Base-by-base conservation (phyloP, 768 basidiomycete species). In the Xanthoconium purpureum region DNA sequence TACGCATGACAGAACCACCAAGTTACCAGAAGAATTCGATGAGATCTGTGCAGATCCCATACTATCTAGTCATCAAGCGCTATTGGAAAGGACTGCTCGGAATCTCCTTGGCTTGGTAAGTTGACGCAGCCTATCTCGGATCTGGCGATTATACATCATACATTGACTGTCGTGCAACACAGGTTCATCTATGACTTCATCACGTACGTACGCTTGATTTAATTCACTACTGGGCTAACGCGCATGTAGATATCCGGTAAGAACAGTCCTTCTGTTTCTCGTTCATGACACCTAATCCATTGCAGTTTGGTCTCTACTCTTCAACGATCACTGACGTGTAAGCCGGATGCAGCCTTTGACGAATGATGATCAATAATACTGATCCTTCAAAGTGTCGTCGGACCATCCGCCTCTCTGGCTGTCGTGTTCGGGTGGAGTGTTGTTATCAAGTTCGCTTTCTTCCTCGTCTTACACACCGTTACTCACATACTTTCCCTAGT, bases 121-220 rank as follows among this genome's bases (percentile, higher is more conserved):
- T 55, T 15, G 38, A 29, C 14, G 36, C 44, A 18, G 24, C 30
- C 9, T 40, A 4, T 8, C 11, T 29, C 24, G 5, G 39, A 12
- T 47, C 29, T 8, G 15, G 12, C 42, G 32, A 14, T 39, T 30
- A 40, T 36, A 13, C 6, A 14, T 39, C 33, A 38, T 36, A 13
- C 8, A 35, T n/a, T 56, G 14, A 60, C 38, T 48, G 24, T 38
- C 30, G 36, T 28, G 48, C 36, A 59, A 53, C 36, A 36, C 44
- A 82, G 79, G 80, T 91, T 91, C 71, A 75, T 91, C 39, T 91
- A 91, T 66, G 89, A 91, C 66, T 85, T 91, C 68, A 89, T 92
- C 71, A 78, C 77, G 81, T 88, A 74, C 57, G 80, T 79, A n/a
- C 47, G 12, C 10, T 64, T 20, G 4, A 6, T 43, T 56, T 46